Evolutionary conservation across 2,329 filamentous ascomycete species (phyloP).

Genomic region (Sclerotinia minor): DNA sequence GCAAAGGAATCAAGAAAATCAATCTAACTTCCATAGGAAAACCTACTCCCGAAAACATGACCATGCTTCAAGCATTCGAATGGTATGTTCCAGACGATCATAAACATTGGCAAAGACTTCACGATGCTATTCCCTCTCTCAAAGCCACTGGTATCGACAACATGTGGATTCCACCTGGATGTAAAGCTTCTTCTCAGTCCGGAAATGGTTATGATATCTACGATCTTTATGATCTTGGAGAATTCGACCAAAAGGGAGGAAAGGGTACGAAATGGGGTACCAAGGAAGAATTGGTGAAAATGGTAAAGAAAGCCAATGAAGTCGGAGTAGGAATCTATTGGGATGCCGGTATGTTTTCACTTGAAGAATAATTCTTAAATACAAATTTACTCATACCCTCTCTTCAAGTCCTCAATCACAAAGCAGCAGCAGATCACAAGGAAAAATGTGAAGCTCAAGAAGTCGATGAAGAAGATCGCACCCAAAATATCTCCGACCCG

Average conservation of each 20-base stretch:
- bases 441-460: slow-evolving; percentile 64
- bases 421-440: slow-evolving; percentile 65
- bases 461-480: slow-evolving; percentile 62
- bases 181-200: slow-evolving; percentile 61
- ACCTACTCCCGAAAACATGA: slow-evolving; percentile 49
- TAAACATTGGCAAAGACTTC: slow-evolving; percentile 61
- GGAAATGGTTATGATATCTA: slow-evolving; percentile 71
- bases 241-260: slow-evolving; percentile 69
- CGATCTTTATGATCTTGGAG: slow-evolving; percentile 69
- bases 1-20: neutral
- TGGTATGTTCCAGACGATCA: slow-evolving; percentile 67
- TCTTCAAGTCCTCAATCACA: slow-evolving; percentile 65
- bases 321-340: slow-evolving; percentile 61
- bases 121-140: slow-evolving; percentile 52
- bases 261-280: slow-evolving; percentile 68
- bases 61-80: slow-evolving; percentile 70
- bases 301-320: slow-evolving; percentile 53
- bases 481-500: slow-evolving; percentile 52
- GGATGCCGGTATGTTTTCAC: slow-evolving; percentile 51
- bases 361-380: neutral
- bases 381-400: neutral
- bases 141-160: slow-evolving; percentile 61
- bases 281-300: slow-evolving; percentile 57
- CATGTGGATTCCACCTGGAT: slow-evolving; percentile 70
- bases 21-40: slow-evolving; percentile 27